Conservation (phyloP, 495 filamentous ascomycete genomes). For the Diplogelasinospora grovesii region DNA sequence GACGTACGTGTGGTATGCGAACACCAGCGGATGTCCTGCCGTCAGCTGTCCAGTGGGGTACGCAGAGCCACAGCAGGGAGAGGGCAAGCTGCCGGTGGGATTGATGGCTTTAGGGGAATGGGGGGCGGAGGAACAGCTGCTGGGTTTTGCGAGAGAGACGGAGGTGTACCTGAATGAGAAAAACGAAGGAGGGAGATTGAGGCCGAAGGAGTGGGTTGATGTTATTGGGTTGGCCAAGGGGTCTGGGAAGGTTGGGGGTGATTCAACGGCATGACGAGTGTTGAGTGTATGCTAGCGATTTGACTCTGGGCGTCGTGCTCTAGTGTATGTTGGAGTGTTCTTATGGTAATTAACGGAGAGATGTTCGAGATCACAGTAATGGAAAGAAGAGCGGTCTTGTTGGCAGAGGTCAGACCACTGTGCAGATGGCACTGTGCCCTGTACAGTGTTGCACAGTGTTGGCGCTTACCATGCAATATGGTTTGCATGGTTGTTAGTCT, state of each 20-base stretch:
- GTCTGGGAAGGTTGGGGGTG: not conserved
- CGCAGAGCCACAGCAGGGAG: conserved; percentile 41
- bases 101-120: conserved; percentile 87
- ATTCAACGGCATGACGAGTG: conserved; percentile 1
- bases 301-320: too few species aligned
- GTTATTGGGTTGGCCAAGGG: conserved; percentile 27
- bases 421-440: too few species aligned
- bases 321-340: too few species aligned
- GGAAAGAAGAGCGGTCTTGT: too few species aligned
- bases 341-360: too few species aligned
- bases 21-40: conserved; percentile 72
- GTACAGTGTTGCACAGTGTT: too few species aligned
- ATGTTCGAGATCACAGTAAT: too few species aligned
- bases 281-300: not conserved
- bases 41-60: conserved; percentile 77
- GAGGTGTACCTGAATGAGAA: conserved; percentile 45
- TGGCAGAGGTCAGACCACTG: too few species aligned
- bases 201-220: conserved; percentile 38
- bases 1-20: conserved; percentile 85
- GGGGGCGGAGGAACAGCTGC: conserved; percentile 73
- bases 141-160: conserved; percentile 65
- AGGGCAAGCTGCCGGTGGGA: conserved; percentile 59
- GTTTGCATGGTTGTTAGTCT: too few species aligned
- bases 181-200: conserved; percentile 32
- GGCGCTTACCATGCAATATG: too few species aligned